Evolutionary conservation across 768 basidiomycete genomes (phyloP).

Genomic region (Lactifluus piperatus): DNA sequence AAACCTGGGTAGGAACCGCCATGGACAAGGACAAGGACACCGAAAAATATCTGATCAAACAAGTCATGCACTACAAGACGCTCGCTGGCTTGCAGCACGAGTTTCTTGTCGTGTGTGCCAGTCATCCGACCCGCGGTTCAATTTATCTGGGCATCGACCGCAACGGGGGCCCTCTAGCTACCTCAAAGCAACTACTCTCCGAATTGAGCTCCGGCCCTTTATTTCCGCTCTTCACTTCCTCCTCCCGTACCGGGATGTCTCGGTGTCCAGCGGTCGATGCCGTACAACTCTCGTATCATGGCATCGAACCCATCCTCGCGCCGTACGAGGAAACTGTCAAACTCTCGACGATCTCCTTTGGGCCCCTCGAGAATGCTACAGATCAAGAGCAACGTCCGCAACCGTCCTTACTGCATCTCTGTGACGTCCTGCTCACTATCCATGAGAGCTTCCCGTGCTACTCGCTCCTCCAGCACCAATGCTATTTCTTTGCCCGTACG

Average conservation of each 20-base stretch:
- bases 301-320: constrained; percentile 12
- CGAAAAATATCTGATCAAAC: constrained; percentile 1
- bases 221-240: not conserved
- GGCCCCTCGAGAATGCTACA: not conserved
- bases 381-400: not conserved
- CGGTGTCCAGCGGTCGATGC: constrained; percentile 6
- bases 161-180: not conserved
- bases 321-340: constrained; percentile 3
- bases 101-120: constrained; percentile 13
- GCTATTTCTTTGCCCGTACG: constrained; percentile 19
- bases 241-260: not conserved
- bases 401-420: constrained; percentile 15
- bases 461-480: constrained; percentile 12
- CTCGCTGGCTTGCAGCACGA: constrained; percentile 18
- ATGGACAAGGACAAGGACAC: not conserved
- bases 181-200: not conserved
- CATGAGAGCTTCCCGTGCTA: constrained; percentile 15
- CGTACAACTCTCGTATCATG: constrained; percentile 16
- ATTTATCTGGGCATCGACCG: constrained; percentile 18
- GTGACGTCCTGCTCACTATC: constrained; percentile 13
- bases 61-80: constrained; percentile 17
- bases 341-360: constrained; percentile 14
- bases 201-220: too few species aligned
- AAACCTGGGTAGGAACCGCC: constrained; percentile 9
- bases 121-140: constrained; percentile 1